Base-by-base conservation (phyloP, 2,329 filamentous ascomycete species). In the Ramularia endophylla region DNA sequence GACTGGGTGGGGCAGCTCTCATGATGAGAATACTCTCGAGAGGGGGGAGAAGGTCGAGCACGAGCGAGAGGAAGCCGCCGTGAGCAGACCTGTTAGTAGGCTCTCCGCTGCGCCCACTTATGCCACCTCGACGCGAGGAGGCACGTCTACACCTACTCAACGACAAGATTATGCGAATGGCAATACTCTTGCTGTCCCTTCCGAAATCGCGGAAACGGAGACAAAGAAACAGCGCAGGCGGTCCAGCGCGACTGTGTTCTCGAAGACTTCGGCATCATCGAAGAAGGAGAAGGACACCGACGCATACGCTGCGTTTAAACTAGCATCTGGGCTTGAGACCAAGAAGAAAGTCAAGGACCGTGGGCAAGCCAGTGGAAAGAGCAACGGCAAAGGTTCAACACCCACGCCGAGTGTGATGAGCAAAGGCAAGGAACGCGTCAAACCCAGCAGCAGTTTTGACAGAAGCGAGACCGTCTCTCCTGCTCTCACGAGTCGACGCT, bases 1-100 rank as follows among this genome's bases (percentile, higher is more conserved):
- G 90, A 85, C 81, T 36, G 71, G 83, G 1, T 94, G 88, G 85
- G 88, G 87, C 11, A 89, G 83, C 33, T 94, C 85, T 60, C 87
- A 95, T 58, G 92, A 97, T 59, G 77, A 90, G 62, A 73, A 73
- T 47, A 85, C 84, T 0, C 73, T 94, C n/a, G 67, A 71, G 34
- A 68, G 77, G 3, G 77, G 81, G 58, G 62, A 74, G 38, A 71
- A 25, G 22, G 6, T 6, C 6, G 46, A 44, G 8, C 32, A 43
- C 16, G 38, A 38, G 17, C 43, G 32, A 29, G 38, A 32, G 8
- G 37, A 41, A 13, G 18, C 27, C 8, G 18, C 27, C 8, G 37
- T 36, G 22, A 36, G 39, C 32, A 36, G 22, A 11, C 22, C 22
- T 25, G 22, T 25, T 11, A 25, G 22, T 11, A 25, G 22, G 20